Conservation (phyloP, 2,329 filamentous ascomycete species). For the Decorospora gaudefroyi region DNA sequence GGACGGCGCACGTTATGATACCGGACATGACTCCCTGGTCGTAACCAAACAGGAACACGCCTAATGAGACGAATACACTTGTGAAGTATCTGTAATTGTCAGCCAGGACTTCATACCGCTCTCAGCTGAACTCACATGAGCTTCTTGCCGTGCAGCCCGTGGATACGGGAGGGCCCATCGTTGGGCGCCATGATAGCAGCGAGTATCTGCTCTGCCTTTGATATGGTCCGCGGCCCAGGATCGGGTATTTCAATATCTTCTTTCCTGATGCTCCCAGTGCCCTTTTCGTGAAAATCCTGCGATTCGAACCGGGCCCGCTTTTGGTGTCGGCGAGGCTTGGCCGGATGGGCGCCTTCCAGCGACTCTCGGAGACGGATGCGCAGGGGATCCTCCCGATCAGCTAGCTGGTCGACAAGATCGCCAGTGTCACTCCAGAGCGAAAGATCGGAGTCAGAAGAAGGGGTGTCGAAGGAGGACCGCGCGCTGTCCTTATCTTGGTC, state of each 20-base stretch:
- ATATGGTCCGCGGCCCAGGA: conserved; percentile 65
- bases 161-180: conserved; percentile 70
- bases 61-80: conserved; percentile 84
- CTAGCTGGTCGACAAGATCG: conserved; percentile 90
- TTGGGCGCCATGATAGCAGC: conserved; percentile 83
- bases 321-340: conserved; percentile 50
- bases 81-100: conserved; percentile 78
- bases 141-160: conserved; percentile 94
- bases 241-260: conserved; percentile 83
- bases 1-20: conserved; percentile 65
- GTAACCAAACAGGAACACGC: conserved; percentile 87
- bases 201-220: conserved; percentile 70
- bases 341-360: conserved; percentile 64
- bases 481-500: conserved; percentile 57
- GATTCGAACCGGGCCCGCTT: conserved; percentile 73
- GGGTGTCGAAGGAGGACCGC: conserved; percentile 59
- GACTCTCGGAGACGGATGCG: conserved; percentile 69
- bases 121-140: conserved; percentile 68
- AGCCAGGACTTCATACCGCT: conserved; percentile 5
- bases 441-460: conserved; percentile 68
- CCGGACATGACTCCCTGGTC: conserved; percentile 89
- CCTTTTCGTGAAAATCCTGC: conserved; percentile 51
- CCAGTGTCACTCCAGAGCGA: conserved; percentile 92
- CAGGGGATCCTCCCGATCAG: conserved; percentile 80
- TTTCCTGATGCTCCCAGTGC: conserved; percentile 55